Percentiles rank a stretch among this genome's conserved stretches.
These are phyloP conservation scores for Canavalia ensiformis DNA, from an alignment of 306 rosid species.

Conservation along the genomic window DNA sequence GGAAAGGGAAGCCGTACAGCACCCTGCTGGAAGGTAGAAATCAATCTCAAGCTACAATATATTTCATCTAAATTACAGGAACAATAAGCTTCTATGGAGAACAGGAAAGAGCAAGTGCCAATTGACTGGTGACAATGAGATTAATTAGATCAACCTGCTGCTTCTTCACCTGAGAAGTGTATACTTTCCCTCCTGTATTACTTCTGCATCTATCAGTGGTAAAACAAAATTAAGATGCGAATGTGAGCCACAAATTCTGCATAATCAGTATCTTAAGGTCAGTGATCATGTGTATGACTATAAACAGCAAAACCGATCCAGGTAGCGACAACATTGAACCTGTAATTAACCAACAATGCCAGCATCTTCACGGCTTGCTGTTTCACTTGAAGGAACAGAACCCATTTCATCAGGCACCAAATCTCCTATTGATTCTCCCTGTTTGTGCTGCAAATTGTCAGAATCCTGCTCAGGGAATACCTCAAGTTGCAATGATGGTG, in stretches of 20 bases:
- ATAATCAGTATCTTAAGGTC: slow-evolving; percentile 46
- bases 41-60: slow-evolving; percentile 44
- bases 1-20: slow-evolving; percentile 11
- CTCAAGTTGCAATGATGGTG: slow-evolving; percentile 85
- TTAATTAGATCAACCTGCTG: slow-evolving; percentile 44
- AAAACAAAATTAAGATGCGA: slow-evolving; percentile 45
- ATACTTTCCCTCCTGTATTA: slow-evolving; percentile 26
- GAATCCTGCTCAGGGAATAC: slow-evolving; percentile 85
- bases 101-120: slow-evolving; percentile 22
- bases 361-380: slow-evolving; percentile 53
- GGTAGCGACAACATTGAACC: slow-evolving; percentile 43
- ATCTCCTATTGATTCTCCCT: slow-evolving; percentile 58
- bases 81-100: slow-evolving; percentile 33
- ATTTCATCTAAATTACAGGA: slow-evolving; percentile 42
- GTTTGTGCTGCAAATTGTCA: slow-evolving; percentile 58
- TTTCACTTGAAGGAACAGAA: slow-evolving; percentile 56
- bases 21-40: slow-evolving; percentile 34
- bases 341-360: slow-evolving; percentile 61
- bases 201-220: slow-evolving; percentile 50
- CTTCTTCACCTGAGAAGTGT: slow-evolving; percentile 37
- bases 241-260: slow-evolving; percentile 46
- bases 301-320: slow-evolving; percentile 47
- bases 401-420: slow-evolving; percentile 57
- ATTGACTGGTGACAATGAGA: slow-evolving; percentile 36
- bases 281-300: slow-evolving; percentile 39